Percentiles rank a stretch among this genome's conserved stretches.
Evolutionary conservation across 352 stramenopile genomes (phyloP).

Genomic region (Phytophthora citrophthora): DNA sequence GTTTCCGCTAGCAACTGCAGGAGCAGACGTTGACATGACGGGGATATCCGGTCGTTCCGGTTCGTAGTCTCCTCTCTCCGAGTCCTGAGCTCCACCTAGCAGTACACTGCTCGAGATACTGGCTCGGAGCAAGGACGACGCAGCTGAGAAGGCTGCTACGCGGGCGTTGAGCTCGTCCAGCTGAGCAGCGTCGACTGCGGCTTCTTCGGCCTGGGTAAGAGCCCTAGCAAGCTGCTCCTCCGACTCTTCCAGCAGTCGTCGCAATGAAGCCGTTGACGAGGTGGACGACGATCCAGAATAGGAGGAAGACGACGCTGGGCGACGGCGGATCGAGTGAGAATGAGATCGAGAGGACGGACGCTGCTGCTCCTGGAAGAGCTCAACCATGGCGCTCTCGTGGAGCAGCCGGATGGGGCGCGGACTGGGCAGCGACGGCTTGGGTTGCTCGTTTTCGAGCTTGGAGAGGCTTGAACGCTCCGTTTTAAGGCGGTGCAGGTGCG

Average conservation of each 20-base stretch:
- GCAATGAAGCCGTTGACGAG: conserved; percentile 36
- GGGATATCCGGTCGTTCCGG: conserved; percentile 16
- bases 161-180: conserved; percentile 51
- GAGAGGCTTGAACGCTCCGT: conserved; percentile 37
- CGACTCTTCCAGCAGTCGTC: conserved; percentile 32
- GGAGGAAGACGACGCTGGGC: conserved; percentile 12
- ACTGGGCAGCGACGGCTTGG: conserved; percentile 20
- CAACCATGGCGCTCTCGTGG: conserved; percentile 47
- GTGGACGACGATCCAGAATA: conserved; percentile 21
- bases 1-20: conserved; percentile 11
- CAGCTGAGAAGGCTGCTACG: conserved; percentile 40
- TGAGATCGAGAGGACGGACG: conserved; percentile 6
- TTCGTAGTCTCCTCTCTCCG: conserved; percentile 19
- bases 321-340: conserved; percentile 11
- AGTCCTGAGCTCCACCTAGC: conserved; percentile 1
- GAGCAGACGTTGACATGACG: conserved; percentile 23
- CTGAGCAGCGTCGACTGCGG: conserved; percentile 27
- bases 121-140: conserved; percentile 44
- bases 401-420: conserved; percentile 38
- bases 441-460: conserved; percentile 32
- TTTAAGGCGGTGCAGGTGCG: conserved; percentile 37
- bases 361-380: conserved; percentile 55
- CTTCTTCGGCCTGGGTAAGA: conserved; percentile 30
- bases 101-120: conserved; percentile 53
- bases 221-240: conserved; percentile 33